Base-by-base conservation (phyloP, 352 stramenopile species). In the Globisporangium apiculatum region DNA sequence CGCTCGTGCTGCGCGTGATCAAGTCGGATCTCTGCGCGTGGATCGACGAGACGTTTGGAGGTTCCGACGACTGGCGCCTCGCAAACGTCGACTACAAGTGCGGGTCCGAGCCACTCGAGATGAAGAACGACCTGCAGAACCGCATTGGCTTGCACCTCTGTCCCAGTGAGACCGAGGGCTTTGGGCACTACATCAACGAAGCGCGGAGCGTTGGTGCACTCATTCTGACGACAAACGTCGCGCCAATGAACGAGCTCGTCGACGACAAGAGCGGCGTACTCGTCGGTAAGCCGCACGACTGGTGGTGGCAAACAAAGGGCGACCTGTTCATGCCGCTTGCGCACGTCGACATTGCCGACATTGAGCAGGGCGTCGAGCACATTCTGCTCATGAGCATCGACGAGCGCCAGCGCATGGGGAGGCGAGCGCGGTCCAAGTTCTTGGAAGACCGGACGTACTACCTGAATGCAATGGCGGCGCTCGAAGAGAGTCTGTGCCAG, bases 151-250 rank as follows among this genome's bases (percentile, higher is more conserved):
- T 92, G 50, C 83, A 92, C 42, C 48, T 92, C 53, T 89, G 77
- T 64, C 83, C 83, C 10, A 90, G 77, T 50, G 77, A 87, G 61
- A 87, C 75, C 10, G 83, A 92, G 64, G 83, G 79, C 15, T 94
- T 92, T 54, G 78, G 84, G 38, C 84, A 94, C 63, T 91, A 91
- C 54, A 91, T 94, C 62, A 94, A 94, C 57, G 78, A 92, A 58
- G 84, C 84, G 15, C 79, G 84, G 35, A 89, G 82, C 55, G 72
- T 76, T 9, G 82, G 78, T 10, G 84, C 80, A 14, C 66, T 94
- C 5, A 82, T 89, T 50, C 37, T 94, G 49, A 91, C 84, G 41
- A 86, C 79, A 18, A 76, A 94, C 58, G 84, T 88, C 31, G 70
- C 79, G 12, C 82, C 84, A 5, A 94, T 92, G 84, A 94, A 94